These are phyloP conservation scores for Cryptosporidium canis DNA, from an alignment of 169 alveolate species.

Conservation along the genomic window DNA sequence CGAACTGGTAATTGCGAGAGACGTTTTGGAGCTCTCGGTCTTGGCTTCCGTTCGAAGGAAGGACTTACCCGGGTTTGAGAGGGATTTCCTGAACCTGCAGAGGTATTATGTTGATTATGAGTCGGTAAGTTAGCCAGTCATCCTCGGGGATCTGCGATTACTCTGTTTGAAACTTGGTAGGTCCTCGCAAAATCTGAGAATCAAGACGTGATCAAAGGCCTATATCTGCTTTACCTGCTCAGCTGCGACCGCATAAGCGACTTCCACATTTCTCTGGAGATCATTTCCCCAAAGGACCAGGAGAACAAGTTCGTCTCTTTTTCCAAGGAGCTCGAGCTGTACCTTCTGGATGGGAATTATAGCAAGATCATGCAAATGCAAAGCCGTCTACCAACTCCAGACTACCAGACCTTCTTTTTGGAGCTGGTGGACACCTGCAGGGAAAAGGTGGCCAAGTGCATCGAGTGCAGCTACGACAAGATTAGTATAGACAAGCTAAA, in stretches of 20 bases:
- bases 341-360: slow-evolving; percentile 76
- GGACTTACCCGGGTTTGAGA: slow-evolving; percentile 43
- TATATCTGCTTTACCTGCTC: slow-evolving; percentile 69
- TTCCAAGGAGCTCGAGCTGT: slow-evolving; percentile 68
- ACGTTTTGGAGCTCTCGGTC: slow-evolving; percentile 31
- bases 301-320: slow-evolving; percentile 42
- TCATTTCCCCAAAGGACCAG: slow-evolving; percentile 50
- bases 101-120: slow-evolving; percentile 24
- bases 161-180: neutral
- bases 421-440: slow-evolving; percentile 34
- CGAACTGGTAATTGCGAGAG: slow-evolving; percentile 50
- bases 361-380: slow-evolving; percentile 38
- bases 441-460: slow-evolving; percentile 68
- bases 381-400: slow-evolving; percentile 13
- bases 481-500: slow-evolving; percentile 36
- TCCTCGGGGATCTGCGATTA: neutral
- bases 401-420: slow-evolving; percentile 8
- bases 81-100: slow-evolving; percentile 34
- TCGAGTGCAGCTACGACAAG: slow-evolving; percentile 57
- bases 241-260: slow-evolving; percentile 73
- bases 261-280: slow-evolving; percentile 71
- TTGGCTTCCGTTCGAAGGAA: neutral
- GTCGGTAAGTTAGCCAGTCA: neutral
- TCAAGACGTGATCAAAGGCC: slow-evolving; percentile 60
- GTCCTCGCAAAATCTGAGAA: slow-evolving; percentile 29